A percentile compares a stretch with the other conserved stretches of the same genome.
These are phyloP conservation scores for Bryum argenteum DNA, from an alignment of 225 moss, liverwort and hornwort genomes.

Conservation along the genomic window DNA sequence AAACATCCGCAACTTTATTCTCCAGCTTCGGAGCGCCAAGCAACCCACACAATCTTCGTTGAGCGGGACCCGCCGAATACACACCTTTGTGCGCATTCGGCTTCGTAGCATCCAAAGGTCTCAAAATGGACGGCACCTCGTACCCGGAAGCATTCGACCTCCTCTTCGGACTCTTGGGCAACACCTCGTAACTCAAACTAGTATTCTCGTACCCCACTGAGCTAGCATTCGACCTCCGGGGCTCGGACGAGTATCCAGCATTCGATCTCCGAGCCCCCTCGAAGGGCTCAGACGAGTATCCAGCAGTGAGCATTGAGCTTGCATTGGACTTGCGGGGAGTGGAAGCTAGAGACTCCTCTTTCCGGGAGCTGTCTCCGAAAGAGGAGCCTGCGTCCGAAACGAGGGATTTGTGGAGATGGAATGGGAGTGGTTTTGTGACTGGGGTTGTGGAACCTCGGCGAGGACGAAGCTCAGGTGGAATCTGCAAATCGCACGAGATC, in stretches of 20 bases:
- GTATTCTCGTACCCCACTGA: too few species aligned
- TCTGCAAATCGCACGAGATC: constrained; percentile 55
- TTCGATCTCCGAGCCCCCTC: not conserved
- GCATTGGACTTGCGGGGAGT: not conserved
- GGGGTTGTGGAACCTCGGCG: not conserved
- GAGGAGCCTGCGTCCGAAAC: constrained; percentile 22
- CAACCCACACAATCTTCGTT: constrained; percentile 47
- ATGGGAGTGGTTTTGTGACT: not conserved
- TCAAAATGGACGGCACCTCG: constrained; percentile 21
- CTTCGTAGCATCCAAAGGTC: constrained; percentile 25
- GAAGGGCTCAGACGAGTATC: not conserved
- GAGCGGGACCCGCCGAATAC: constrained; percentile 12
- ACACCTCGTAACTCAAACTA: too few species aligned
- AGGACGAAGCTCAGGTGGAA: constrained; percentile 52
- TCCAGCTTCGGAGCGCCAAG: constrained; percentile 28
- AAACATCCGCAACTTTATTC: constrained; percentile 46
- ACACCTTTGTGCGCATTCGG: constrained; percentile 47
- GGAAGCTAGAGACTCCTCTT: not conserved
- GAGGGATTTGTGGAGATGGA: constrained; percentile 24
- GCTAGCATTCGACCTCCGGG: constrained; percentile 5
- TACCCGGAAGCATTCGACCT: not conserved
- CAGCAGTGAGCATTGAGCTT: not conserved
- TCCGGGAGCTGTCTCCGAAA: not conserved
- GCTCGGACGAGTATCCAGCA: not conserved
- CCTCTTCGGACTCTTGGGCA: too few species aligned